Base-by-base conservation (phyloP, 169 alveolate species). In the Plasmodium reichenowi region DNA sequence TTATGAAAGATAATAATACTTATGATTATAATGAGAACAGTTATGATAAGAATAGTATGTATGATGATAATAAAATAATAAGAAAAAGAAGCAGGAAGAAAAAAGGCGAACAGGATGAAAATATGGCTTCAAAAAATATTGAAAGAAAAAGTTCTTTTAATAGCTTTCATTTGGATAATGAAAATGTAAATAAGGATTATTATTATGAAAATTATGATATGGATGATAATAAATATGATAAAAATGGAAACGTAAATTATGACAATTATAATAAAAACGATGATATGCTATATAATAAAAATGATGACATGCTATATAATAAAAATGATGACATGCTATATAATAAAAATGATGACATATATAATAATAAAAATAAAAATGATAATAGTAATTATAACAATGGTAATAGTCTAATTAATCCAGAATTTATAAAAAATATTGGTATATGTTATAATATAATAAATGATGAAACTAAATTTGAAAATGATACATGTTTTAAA, bases 391-490 rank as follows among this genome's bases (percentile, higher is more conserved):
- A 58, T 6, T 7, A 38, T 5, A 17, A 20, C 45, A 22, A 73
- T 50, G n/a, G 56, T 38, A 76, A 13, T 9, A 47, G 52, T 62
- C 70, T 80, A 48, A 38, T 80, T 24, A 80, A 80, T 62, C 67
- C 67, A 26, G 80, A 56, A 6, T 80, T 67, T 62, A 80, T 80
- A 13, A 80, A 80, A 67, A 80, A 52, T 20, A 62, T 80, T n/a
- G 90, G 90, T 13, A 58, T 67, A 29, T 22, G 63, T 20, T 67
- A 80, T 72, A 80, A 80, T n/a, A 62, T 80, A 29, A 80, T 68
- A 17, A 62, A 80, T 43, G 63, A 26, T 10, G 38, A 80, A 26
- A 80, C n/a, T 1, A 52, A 26, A n/a, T n/a, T 80, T 62, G 90
- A 80, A 80, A 80, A 48, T 54, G 90, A 80, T n/a, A 15, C 80